Percentiles rank a stretch among this genome's conserved stretches.
Evolutionary conservation across 306 rosid genomes (phyloP).

Genomic region (Amphicarpaea edgeworthii): DNA sequence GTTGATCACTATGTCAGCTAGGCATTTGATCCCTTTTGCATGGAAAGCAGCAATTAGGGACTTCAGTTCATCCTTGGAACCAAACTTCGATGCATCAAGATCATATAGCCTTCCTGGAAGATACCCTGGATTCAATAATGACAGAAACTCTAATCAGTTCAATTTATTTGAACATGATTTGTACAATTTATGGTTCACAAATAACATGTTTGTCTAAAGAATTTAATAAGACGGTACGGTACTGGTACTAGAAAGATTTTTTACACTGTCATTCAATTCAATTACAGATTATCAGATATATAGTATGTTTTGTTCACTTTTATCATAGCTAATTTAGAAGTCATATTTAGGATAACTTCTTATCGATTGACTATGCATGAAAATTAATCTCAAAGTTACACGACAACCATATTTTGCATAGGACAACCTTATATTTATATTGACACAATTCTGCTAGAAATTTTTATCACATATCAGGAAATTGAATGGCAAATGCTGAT

Average conservation of each 20-base stretch:
- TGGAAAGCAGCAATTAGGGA: slow-evolving; percentile 57
- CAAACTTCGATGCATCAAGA: slow-evolving; percentile 78
- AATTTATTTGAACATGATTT: neutral
- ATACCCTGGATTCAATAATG: slow-evolving; percentile 57
- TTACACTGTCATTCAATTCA: neutral
- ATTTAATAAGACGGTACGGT: neutral
- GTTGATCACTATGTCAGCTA: slow-evolving; percentile 90
- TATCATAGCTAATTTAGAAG: neutral
- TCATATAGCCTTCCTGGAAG: slow-evolving; percentile 90
- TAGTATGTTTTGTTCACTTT: neutral
- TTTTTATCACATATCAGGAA: neutral
- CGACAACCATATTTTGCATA: neutral
- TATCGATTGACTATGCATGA: neutral
- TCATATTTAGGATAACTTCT: neutral
- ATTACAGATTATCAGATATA: neutral
- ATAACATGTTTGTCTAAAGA: neutral
- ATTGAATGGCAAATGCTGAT: neutral
- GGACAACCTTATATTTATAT: neutral
- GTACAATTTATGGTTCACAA: neutral
- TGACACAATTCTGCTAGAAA: neutral
- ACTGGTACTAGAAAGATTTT: neutral
- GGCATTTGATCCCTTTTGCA: slow-evolving; percentile 57
- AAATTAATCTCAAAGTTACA: neutral
- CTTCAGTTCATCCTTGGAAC: slow-evolving; percentile 66
- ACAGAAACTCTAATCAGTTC: neutral